Percentiles rank a stretch among this genome's conserved stretches.
Conservation (phyloP, 2,329 filamentous ascomycete species). For the Pyricularia pennisetigena region DNA sequence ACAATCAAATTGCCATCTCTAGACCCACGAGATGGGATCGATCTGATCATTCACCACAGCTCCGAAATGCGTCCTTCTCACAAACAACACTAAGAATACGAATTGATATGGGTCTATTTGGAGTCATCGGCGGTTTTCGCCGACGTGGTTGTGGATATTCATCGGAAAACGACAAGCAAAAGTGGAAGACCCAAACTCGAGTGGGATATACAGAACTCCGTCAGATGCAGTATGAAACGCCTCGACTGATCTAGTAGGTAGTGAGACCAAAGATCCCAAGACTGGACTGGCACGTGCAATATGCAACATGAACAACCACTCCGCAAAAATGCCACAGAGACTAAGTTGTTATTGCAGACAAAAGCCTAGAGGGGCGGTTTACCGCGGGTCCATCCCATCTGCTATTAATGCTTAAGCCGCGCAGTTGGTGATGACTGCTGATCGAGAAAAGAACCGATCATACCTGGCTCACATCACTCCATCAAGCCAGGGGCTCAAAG, state of each 20-base stretch:
- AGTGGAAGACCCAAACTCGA: neutral
- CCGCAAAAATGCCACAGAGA: neutral
- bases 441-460: neutral
- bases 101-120: neutral
- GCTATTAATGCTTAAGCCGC: neutral
- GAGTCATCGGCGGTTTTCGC: neutral
- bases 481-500: neutral
- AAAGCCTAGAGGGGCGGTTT: neutral
- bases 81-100: neutral
- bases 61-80: neutral
- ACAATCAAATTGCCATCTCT: too few species aligned
- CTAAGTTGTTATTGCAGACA: neutral
- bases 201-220: constrained; percentile 1
- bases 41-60: neutral
- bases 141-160: neutral
- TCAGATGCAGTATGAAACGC: constrained; percentile 1
- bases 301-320: neutral
- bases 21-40: neutral
- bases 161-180: neutral
- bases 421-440: too few species aligned
- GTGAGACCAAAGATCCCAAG: neutral
- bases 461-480: neutral
- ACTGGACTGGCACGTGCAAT: neutral
- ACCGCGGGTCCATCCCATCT: neutral
- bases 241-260: neutral